Conservation (phyloP, 305 asterid genomes). For the Ajuga reptans region DNA sequence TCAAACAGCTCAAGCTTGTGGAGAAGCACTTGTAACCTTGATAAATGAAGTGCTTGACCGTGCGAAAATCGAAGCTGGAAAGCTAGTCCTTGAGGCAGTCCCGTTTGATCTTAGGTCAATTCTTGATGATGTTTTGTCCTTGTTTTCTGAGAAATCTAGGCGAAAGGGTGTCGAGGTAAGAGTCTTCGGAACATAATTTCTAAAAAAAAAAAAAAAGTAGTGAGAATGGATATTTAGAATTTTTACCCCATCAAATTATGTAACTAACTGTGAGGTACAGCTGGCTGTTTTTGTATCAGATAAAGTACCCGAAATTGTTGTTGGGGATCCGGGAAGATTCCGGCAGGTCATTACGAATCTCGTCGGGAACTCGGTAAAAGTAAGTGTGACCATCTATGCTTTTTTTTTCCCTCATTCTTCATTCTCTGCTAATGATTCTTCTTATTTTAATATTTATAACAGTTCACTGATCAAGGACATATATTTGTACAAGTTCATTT, state of each 20-base stretch:
- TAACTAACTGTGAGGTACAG: conserved; percentile 42
- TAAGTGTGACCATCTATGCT: conserved; percentile 32
- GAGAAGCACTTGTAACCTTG: conserved; percentile 70
- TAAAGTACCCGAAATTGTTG: conserved; percentile 71
- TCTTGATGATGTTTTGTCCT: conserved; percentile 75
- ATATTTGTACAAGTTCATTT: conserved; percentile 79
- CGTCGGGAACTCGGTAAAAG: conserved; percentile 93
- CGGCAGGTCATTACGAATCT: conserved; percentile 91
- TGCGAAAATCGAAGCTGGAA: conserved; percentile 87
- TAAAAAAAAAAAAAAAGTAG: background rate
- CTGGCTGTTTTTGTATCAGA: conserved; percentile 88
- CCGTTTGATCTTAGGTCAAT: conserved; percentile 68
- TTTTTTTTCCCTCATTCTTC: background rate
- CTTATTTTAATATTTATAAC: conserved; percentile 15
- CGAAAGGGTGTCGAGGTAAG: conserved; percentile 80
- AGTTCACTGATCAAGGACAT: conserved; percentile 89
- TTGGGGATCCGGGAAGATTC: conserved; percentile 96
- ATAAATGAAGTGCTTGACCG: conserved; percentile 92
- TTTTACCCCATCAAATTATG: background rate
- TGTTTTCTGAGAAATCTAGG: conserved; percentile 88
- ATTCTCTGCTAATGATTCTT: background rate
- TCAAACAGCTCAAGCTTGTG: conserved; percentile 94
- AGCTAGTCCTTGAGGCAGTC: conserved; percentile 80
- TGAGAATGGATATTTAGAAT: background rate
- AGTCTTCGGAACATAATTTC: background rate